Conservation (phyloP, 768 basidiomycete genomes). For the Termitomyces sp. region DNA sequence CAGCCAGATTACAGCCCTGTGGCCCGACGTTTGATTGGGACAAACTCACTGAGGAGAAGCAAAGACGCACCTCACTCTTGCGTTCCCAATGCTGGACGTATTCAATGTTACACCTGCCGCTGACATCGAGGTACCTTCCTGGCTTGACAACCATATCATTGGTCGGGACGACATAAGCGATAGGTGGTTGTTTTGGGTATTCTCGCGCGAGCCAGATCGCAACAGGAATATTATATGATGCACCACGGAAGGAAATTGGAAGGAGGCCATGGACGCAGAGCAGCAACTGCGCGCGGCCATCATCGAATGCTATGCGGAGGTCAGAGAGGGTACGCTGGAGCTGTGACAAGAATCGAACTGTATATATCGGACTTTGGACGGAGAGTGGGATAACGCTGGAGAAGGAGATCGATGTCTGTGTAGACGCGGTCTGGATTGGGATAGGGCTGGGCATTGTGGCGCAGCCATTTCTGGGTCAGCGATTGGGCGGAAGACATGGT, state of each 20-base stretch:
- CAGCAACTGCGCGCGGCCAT: slow-evolving; percentile 88
- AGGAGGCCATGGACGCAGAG: slow-evolving; percentile 89
- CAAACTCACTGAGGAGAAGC: slow-evolving; percentile 7
- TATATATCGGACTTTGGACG: slow-evolving; percentile 80
- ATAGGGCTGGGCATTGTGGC: slow-evolving; percentile 58
- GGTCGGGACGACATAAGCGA: slow-evolving; percentile 90
- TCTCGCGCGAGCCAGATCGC: slow-evolving; percentile 83
- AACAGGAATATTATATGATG: slow-evolving; percentile 91
- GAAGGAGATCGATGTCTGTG: slow-evolving; percentile 54
- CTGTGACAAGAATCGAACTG: slow-evolving; percentile 37
- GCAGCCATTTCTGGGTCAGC: slow-evolving; percentile 59
- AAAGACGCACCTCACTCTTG: slow-evolving; percentile 70
- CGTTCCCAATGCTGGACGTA: slow-evolving; percentile 75
- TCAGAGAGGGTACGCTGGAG: not conserved
- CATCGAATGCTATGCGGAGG: slow-evolving; percentile 70
- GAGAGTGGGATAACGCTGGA: slow-evolving; percentile 49
- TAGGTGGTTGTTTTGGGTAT: slow-evolving; percentile 78
- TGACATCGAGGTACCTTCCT: slow-evolving; percentile 71
- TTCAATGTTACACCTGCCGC: slow-evolving; percentile 62
- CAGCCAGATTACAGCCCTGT: slow-evolving; percentile 73
- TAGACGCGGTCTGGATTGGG: slow-evolving; percentile 48
- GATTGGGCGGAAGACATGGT: slow-evolving; percentile 20
- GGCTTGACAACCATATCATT: slow-evolving; percentile 84
- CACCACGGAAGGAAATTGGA: slow-evolving; percentile 71
- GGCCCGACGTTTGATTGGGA: slow-evolving; percentile 4